These are phyloP conservation scores for Yamadazyma endophytica DNA, from an alignment of 805 yeast genomes.

Conservation along the genomic window DNA sequence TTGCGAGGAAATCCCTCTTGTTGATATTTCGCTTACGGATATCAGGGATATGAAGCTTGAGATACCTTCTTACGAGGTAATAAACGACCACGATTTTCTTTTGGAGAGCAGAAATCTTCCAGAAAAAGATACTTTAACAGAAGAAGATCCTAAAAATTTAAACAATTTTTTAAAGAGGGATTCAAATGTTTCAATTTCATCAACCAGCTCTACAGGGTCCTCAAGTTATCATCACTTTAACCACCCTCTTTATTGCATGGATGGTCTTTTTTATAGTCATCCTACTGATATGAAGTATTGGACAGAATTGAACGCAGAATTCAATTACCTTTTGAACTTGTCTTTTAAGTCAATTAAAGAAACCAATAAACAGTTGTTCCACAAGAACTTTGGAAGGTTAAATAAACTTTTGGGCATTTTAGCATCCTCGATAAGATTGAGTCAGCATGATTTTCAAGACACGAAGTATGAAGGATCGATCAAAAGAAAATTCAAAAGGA, in stretches of 20 bases:
- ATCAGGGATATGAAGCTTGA: conserved; percentile 17
- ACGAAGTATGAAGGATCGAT: conserved; percentile 46
- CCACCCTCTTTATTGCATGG: conserved; percentile 37
- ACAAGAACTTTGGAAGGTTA: conserved; percentile 49
- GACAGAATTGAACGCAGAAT: conserved; percentile 49
- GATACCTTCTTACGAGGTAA: conserved; percentile 17
- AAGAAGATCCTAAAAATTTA: neutral
- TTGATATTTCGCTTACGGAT: conserved; percentile 21
- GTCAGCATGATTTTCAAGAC: conserved; percentile 46
- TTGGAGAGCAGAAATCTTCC: conserved; percentile 1
- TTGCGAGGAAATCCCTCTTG: conserved; percentile 55
- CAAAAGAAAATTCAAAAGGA: conserved; percentile 45
- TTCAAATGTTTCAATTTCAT: conserved; percentile 28
- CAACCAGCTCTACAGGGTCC: conserved; percentile 17
- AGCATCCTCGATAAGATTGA: conserved; percentile 53
- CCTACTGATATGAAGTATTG: conserved; percentile 58
- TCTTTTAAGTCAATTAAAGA: conserved; percentile 49
- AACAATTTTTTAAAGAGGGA: conserved; percentile 26
- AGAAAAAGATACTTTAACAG: neutral
- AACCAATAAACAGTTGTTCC: conserved; percentile 48
- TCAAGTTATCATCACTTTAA: conserved; percentile 35
- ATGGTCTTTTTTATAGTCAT: conserved; percentile 51
- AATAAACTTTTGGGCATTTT: conserved; percentile 50
- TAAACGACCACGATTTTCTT: conserved; percentile 6
- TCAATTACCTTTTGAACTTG: conserved; percentile 45